Evolutionary conservation across 805 yeast species (phyloP).

Genomic region (Kazachstania taianensis): DNA sequence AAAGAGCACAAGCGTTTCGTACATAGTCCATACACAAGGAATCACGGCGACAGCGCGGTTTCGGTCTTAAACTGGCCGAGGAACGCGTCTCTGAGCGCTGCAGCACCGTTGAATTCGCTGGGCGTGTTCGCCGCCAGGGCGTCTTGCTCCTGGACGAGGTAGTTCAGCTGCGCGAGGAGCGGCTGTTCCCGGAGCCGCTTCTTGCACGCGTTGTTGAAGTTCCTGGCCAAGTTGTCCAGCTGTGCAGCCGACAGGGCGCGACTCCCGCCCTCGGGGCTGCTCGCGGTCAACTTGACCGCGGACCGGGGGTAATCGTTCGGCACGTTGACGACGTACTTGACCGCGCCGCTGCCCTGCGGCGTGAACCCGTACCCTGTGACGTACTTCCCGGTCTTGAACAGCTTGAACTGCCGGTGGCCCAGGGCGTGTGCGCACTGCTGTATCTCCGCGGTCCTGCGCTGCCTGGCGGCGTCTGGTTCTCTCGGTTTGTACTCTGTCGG

Average conservation of each 20-base stretch:
- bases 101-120: constrained; percentile 10
- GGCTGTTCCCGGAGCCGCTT: constrained; percentile 10
- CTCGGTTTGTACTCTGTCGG: not conserved
- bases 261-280: constrained; percentile 5
- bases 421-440: constrained; percentile 13
- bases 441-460: constrained; percentile 6
- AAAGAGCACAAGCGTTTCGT: too few species aligned
- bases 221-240: constrained; percentile 9
- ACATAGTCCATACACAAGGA: too few species aligned
- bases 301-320: constrained; percentile 21
- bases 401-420: constrained; percentile 12
- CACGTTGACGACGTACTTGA: constrained; percentile 12
- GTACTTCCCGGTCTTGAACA: constrained; percentile 16
- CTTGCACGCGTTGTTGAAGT: constrained; percentile 17
- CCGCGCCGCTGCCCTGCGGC: constrained; percentile 2
- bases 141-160: constrained; percentile 13
- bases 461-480: too few species aligned
- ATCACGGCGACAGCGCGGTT: too few species aligned
- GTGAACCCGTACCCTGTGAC: constrained; percentile 17
- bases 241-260: not conserved
- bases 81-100: constrained; percentile 12
- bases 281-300: constrained; percentile 13
- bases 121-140: constrained; percentile 4
- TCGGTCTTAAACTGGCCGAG: constrained; percentile 8
- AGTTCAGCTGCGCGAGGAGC: constrained; percentile 19